Evolutionary conservation across 163 green algal genomes (phyloP).

Genomic region (Scenedesmus sp.): DNA sequence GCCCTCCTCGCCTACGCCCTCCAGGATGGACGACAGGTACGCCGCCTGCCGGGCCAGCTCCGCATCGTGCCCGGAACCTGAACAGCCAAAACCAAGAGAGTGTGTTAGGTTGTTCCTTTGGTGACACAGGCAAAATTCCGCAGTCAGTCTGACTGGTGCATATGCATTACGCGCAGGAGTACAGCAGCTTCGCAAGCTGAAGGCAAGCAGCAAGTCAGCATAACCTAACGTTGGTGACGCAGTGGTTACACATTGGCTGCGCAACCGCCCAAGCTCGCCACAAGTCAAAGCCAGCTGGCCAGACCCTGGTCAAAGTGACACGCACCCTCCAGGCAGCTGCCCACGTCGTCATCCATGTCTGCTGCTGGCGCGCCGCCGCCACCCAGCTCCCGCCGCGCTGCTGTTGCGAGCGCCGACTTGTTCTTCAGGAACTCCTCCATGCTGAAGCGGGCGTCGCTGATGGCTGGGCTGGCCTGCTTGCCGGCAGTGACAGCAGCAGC

Average conservation of each 20-base stretch:
- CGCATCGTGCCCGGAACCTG: conserved; percentile 27
- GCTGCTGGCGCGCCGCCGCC: not conserved
- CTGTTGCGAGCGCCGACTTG: conserved; percentile 12
- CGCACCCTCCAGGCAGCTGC: conserved; percentile 36
- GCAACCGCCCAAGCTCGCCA: too few relatives aligned
- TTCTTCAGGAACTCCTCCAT: conserved; percentile 39
- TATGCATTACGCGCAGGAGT: too few relatives aligned
- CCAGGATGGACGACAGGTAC: conserved; percentile 11
- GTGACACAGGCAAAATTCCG: too few relatives aligned
- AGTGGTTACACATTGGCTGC: too few relatives aligned
- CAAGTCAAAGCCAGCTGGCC: too few relatives aligned
- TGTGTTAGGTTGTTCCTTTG: too few relatives aligned
- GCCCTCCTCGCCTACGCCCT: conserved; percentile 71
- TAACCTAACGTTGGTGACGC: too few relatives aligned
- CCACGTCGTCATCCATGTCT: conserved; percentile 22
- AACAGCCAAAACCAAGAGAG: not conserved
- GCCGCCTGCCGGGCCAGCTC: conserved; percentile 32
- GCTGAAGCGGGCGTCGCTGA: conserved; percentile 22
- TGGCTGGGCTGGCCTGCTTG: conserved; percentile 33
- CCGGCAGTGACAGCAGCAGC: not conserved
- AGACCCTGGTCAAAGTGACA: too few relatives aligned
- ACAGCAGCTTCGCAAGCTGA: too few relatives aligned
- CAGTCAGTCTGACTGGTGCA: too few relatives aligned
- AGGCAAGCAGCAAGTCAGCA: too few relatives aligned
- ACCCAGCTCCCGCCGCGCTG: conserved; percentile 32